Conservation (phyloP, 148 eudicot genomes). For the Vaccinium vitisidaea region DNA sequence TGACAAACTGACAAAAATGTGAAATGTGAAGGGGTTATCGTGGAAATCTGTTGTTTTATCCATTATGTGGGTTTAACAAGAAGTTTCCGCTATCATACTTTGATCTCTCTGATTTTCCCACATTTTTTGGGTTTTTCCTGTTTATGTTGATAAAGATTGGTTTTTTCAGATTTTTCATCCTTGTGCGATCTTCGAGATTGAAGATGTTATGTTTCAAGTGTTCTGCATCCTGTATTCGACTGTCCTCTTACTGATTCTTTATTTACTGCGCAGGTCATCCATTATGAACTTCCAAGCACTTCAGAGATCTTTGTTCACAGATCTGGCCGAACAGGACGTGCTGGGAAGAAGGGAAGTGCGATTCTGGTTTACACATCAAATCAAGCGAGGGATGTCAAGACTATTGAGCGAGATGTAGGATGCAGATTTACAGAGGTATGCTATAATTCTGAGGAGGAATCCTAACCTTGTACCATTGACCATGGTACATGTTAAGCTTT, state of each 20-base stretch:
- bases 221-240: background rate
- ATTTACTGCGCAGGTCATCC: conserved; percentile 55
- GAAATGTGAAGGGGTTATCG: background rate
- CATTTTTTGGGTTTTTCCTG: too few species aligned
- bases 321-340: conserved; percentile 98
- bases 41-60: background rate
- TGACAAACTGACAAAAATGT: background rate
- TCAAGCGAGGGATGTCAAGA: conserved; percentile 56
- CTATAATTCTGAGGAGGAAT: background rate
- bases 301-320: conserved; percentile 95
- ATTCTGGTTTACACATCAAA: conserved; percentile 58
- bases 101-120: background rate
- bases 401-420: conserved; percentile 83
- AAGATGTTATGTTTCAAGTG: background rate
- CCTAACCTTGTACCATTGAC: background rate
- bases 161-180: background rate
- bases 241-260: conserved; percentile 1
- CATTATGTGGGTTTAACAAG: background rate
- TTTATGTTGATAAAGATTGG: too few species aligned
- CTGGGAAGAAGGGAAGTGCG: conserved; percentile 95
- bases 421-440: conserved; percentile 69
- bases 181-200: background rate
- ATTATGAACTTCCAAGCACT: conserved; percentile 81
- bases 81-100: background rate
- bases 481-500: background rate